phyloP scores from a whole-genome alignment of 2,329 filamentous ascomycete genomes.

The Pezicula neosporulosa region DNA sequence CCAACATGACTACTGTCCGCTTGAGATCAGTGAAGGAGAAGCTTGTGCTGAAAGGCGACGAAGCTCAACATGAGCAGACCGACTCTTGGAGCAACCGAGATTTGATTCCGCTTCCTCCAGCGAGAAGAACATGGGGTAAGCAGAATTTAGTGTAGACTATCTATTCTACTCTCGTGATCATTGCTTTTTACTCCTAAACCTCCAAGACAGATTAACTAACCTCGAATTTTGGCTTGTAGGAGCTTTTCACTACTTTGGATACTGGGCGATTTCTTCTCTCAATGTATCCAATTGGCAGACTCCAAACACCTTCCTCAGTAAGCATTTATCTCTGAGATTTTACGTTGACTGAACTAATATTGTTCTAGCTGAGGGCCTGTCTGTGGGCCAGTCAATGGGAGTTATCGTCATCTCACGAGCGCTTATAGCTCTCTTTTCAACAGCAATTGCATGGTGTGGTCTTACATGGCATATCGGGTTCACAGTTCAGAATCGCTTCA shows the following conservation, averaged over 20 bases:
- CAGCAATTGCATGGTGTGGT: conserved; percentile 43
- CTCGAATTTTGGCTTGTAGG: no score
- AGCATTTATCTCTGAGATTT: neutral
- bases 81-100: conserved; percentile 37
- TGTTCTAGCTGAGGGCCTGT: conserved; percentile 35
- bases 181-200: no score
- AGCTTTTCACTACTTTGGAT: conserved; percentile 39
- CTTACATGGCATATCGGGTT: conserved; percentile 48
- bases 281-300: conserved; percentile 45
- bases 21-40: conserved; percentile 1
- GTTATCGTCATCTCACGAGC: conserved; percentile 41
- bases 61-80: conserved; percentile 39
- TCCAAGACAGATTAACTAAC: no score
- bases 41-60: conserved; percentile 10
- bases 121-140: conserved; percentile 33
- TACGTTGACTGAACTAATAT: neutral
- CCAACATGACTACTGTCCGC: conserved; percentile 1
- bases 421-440: conserved; percentile 39
- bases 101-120: conserved; percentile 33
- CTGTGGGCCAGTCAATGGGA: conserved; percentile 42
- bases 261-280: conserved; percentile 13
- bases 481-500: conserved; percentile 45
- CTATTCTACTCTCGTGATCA: no score
- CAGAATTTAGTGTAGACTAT: no score
- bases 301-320: conserved; percentile 40